Conservation (phyloP, 768 basidiomycete genomes). For the Myochromella boudieri region DNA sequence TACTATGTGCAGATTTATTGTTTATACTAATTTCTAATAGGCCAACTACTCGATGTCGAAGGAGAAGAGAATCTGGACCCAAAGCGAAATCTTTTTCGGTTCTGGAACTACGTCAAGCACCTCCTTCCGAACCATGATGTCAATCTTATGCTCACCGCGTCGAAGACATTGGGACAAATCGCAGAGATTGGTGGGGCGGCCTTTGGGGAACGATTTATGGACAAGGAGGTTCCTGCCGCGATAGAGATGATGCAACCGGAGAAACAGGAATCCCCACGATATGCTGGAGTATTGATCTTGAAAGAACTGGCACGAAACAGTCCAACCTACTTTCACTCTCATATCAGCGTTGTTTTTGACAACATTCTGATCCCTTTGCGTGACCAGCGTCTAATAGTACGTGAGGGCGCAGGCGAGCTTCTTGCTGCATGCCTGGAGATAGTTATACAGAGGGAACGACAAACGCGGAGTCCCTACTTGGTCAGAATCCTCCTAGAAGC, state of each 20-base stretch:
- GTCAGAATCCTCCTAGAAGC: constrained; percentile 88
- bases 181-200: constrained; percentile 79
- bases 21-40: constrained; percentile 29
- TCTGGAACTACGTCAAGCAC: constrained; percentile 92
- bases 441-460: constrained; percentile 70
- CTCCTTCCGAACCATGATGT: constrained; percentile 90
- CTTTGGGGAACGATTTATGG: constrained; percentile 89
- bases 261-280: constrained; percentile 80
- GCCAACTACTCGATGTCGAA: constrained; percentile 74
- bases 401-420: constrained; percentile 91
- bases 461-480: constrained; percentile 64
- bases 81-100: constrained; percentile 77
- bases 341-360: constrained; percentile 86
- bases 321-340: constrained; percentile 82
- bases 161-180: constrained; percentile 89
- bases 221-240: constrained; percentile 82
- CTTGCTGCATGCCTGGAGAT: constrained; percentile 93
- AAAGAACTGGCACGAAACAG: constrained; percentile 93
- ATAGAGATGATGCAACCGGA: constrained; percentile 79
- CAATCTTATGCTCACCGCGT: constrained; percentile 91
- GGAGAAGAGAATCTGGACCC: constrained; percentile 82
- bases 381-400: constrained; percentile 85
- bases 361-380: constrained; percentile 90
- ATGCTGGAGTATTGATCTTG: constrained; percentile 91
- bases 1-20: not conserved